phyloP scores from a whole-genome alignment of 2,329 filamentous ascomycete genomes.

The Aspergillus sergii region DNA sequence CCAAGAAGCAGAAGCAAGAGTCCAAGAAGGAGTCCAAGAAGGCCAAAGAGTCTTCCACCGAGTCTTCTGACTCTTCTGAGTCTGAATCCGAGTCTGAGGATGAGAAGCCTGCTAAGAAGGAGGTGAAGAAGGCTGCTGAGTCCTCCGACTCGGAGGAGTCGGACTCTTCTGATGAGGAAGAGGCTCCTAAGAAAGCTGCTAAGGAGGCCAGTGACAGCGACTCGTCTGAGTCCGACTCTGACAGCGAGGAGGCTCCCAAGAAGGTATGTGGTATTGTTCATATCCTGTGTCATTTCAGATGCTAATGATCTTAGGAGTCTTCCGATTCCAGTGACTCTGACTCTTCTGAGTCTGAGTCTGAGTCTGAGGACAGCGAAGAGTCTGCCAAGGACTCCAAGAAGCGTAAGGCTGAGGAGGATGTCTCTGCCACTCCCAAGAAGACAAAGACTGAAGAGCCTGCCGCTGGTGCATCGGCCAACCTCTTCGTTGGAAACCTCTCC shows the following conservation, averaged over 20 bases:
- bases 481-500: conserved; percentile 88
- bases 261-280: conserved; percentile 23
- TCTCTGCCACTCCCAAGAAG: conserved; percentile 56
- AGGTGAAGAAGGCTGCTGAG: conserved; percentile 28
- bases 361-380: conserved; percentile 38
- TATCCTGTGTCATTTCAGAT: not conserved
- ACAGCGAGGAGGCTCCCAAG: conserved; percentile 26
- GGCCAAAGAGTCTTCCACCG: conserved; percentile 29
- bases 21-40: conserved; percentile 31
- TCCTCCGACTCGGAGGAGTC: conserved; percentile 9
- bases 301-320: conserved; percentile 17
- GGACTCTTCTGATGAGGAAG: conserved; percentile 21
- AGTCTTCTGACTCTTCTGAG: conserved; percentile 30
- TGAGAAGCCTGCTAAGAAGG: conserved; percentile 41
- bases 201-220: conserved; percentile 29
- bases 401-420: conserved; percentile 53
- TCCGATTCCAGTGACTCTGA: conserved; percentile 13
- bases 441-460: conserved; percentile 57
- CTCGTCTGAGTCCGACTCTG: conserved; percentile 40
- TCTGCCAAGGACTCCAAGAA: conserved; percentile 44
- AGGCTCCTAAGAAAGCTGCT: conserved; percentile 27
- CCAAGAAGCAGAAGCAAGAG: conserved; percentile 29
- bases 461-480: conserved; percentile 55
- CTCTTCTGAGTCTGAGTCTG: conserved; percentile 33
- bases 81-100: conserved; percentile 36